These are phyloP conservation scores for Bipolaris bicolor DNA, from an alignment of 2,329 filamentous ascomycete species.

Conservation along the genomic window DNA sequence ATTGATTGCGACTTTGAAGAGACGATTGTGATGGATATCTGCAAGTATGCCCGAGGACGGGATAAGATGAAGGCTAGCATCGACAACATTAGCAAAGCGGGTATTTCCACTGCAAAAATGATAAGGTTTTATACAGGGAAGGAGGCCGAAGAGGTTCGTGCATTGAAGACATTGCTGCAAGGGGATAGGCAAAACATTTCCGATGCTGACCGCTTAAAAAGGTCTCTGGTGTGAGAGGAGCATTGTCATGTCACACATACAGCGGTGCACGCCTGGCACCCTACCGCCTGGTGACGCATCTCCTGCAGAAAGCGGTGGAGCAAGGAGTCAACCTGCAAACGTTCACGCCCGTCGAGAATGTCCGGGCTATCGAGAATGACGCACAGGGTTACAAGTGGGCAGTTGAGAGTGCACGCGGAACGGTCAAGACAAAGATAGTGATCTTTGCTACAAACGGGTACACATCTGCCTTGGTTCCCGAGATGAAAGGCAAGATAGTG, in stretches of 20 bases:
- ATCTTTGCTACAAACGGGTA: constrained; percentile 33
- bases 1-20: constrained; percentile 22
- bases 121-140: constrained; percentile 8
- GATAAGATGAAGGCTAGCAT: constrained; percentile 15
- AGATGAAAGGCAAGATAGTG: constrained; percentile 49
- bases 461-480: constrained; percentile 26
- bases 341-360: constrained; percentile 12
- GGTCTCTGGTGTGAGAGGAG: constrained; percentile 18
- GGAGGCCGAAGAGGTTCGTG: constrained; percentile 19
- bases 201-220: not conserved
- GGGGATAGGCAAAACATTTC: not conserved
- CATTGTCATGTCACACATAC: constrained; percentile 20
- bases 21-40: constrained; percentile 18
- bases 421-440: constrained; percentile 12
- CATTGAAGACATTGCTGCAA: no score
- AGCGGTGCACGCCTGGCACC: constrained; percentile 17
- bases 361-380: not conserved
- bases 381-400: not conserved
- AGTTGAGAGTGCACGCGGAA: constrained; percentile 17
- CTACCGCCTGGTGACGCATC: constrained; percentile 14
- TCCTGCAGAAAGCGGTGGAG: constrained; percentile 16
- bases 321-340: constrained; percentile 20
- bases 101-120: constrained; percentile 14
- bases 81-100: constrained; percentile 6
- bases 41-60: constrained; percentile 8